Evolutionary conservation across 176 grass and related monocot species (phyloP), one percentile per base, ranked within the genome.

Genomic region (Avena sativa): DNA sequence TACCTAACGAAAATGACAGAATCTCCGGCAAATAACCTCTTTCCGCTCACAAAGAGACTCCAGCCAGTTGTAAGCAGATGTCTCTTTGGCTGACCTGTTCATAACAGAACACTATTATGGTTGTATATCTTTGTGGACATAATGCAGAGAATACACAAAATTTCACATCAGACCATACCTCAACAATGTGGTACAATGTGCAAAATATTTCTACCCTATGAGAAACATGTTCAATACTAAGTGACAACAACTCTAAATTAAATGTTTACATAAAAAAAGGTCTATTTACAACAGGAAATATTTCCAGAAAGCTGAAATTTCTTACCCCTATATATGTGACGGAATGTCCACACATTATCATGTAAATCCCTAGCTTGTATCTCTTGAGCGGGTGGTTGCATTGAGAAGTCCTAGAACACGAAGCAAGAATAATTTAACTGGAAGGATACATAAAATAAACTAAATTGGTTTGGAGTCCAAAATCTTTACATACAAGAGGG

Each of bases 1-100:
- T 86, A 92, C 93, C 93, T 92, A 30, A 94, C 80, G 80, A 94
- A 94, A 82, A 94, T 89, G 34, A 94, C 89, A 43, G 93, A 91
- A 90, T 94, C 93, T 68, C 90, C 93, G 0, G 93, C 93, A 87
- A 90, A 81, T 61, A 94, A 76, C 78, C 85, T 92, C 79, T 94
- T 94, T 21, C 88, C 90, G 1, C 92, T 94, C 38, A 94, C 92
- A 89, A 90, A 94, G 52, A 94, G 85, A 88, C 93, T 94, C 93
- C 93, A 94, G 34, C 93, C 93, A 76, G 93, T 92, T 52, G 93
- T 94, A 74, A 94, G 90, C 8, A 94, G 73, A 88, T 94, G 93
- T 32, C 93, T 59, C 86, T 91, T 94, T 47, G 93, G 93, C 67
- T 92, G 89, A 74, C 93, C 92, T 94, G 81, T 81, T 83, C 48